Percentiles rank a stretch among this genome's conserved stretches.
Conservation (phyloP, 2,329 filamentous ascomycete genomes). For the Verticillium dahliae region DNA sequence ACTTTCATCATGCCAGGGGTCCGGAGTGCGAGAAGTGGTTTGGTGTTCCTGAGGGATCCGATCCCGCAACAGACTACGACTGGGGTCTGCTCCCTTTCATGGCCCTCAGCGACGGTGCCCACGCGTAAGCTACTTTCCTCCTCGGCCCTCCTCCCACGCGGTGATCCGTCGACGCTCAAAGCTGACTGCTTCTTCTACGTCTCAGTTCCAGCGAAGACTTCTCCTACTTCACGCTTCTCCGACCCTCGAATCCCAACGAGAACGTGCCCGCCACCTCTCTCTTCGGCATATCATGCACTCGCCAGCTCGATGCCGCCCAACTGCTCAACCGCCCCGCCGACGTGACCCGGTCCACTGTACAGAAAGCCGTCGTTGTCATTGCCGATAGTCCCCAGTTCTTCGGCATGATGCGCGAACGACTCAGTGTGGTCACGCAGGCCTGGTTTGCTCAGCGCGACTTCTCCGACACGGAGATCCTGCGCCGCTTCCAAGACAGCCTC, state of each 20-base stretch:
- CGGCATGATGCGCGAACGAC: slow-evolving; percentile 80
- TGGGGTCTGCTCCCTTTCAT: slow-evolving; percentile 94
- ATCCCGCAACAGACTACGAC: slow-evolving; percentile 78
- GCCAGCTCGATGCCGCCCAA: slow-evolving; percentile 76
- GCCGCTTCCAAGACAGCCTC: slow-evolving; percentile 86
- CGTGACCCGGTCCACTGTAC: slow-evolving; percentile 94
- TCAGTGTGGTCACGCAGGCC: slow-evolving; percentile 84
- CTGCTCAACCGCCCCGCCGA: slow-evolving; percentile 76
- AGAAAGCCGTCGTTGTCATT: slow-evolving; percentile 96
- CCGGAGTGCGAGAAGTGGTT: slow-evolving; percentile 95
- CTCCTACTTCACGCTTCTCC: slow-evolving; percentile 91
- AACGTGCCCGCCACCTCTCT: slow-evolving; percentile 65
- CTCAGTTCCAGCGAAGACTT: slow-evolving; percentile 84
- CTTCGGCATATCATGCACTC: slow-evolving; percentile 92
- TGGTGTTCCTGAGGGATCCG: slow-evolving; percentile 63
- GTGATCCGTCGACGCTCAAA: not conserved
- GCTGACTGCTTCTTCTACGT: not conserved
- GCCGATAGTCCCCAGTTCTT: slow-evolving; percentile 86
- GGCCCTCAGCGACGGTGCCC: slow-evolving; percentile 91
- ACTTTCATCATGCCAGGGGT: slow-evolving; percentile 79
- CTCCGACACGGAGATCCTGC: slow-evolving; percentile 80
- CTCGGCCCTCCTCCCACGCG: not conserved
- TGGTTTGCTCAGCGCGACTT: slow-evolving; percentile 98
- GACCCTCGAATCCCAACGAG: slow-evolving; percentile 42
- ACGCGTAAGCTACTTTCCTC: slow-evolving; percentile 59